Percentiles rank a stretch among this genome's conserved stretches.
Evolutionary conservation across 2,329 filamentous ascomycete species (phyloP).

Genomic region (Sarocladiaceae sp.): DNA sequence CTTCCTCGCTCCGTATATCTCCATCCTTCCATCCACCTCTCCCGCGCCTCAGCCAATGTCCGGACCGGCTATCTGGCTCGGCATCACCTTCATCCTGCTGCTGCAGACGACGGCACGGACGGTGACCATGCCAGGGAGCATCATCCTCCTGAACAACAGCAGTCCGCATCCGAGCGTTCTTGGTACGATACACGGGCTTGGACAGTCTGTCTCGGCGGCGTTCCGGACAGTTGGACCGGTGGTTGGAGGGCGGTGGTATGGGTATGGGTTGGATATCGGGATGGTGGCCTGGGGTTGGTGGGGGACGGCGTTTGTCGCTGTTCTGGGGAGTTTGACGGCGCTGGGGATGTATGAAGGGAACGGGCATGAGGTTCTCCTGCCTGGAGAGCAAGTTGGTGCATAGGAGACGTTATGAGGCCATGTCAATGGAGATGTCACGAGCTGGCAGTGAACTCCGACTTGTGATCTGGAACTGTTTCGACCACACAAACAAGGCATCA

Average conservation of each 20-base stretch:
- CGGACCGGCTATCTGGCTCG: conserved; percentile 50
- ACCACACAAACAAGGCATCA: too few species aligned
- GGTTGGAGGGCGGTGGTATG: conserved; percentile 43
- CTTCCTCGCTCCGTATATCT: conserved; percentile 59
- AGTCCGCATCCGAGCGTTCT: conserved; percentile 52
- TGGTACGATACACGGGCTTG: conserved; percentile 50
- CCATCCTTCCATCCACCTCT: conserved; percentile 49
- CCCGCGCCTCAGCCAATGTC: conserved; percentile 35
- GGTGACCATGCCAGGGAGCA: conserved; percentile 54
- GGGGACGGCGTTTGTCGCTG: conserved; percentile 41
- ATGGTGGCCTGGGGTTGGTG: conserved; percentile 44
- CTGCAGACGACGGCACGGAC: conserved; percentile 69
- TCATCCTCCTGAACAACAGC: conserved; percentile 55
- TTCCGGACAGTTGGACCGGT: conserved; percentile 45
- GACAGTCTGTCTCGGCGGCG: conserved; percentile 42
- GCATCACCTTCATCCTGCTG: conserved; percentile 54
- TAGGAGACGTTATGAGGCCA: too few species aligned
- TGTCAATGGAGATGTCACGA: too few species aligned
- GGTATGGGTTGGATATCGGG: conserved; percentile 36
- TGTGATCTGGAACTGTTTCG: too few species aligned
- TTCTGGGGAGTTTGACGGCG: conserved; percentile 50
- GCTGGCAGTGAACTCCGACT: too few species aligned
- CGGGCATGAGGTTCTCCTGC: conserved; percentile 52
- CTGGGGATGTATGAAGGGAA: conserved; percentile 59
- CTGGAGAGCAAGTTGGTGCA: too few species aligned